Evolutionary conservation across 345 rosid species (phyloP), one percentile per base, ranked within the genome.

Genomic region (Eutrema japonicum): DNA sequence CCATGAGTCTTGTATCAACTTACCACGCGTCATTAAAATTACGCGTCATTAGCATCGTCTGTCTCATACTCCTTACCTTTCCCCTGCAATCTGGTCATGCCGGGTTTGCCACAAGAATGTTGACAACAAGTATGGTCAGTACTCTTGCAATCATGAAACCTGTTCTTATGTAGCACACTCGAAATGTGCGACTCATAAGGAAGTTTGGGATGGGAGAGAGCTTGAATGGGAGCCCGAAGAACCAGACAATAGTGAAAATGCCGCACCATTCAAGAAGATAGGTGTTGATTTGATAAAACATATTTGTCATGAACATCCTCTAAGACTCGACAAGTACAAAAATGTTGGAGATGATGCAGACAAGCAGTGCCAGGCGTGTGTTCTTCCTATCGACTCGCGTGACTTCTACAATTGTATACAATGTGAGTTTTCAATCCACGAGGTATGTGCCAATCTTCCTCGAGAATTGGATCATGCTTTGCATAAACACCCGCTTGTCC

Each of bases 211-310:
- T 1, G 70, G 57, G 2, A 36, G 7, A 2, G 70, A 48, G 11
- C 70, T 65, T 8, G 58, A 65, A 36, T 65, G 70, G 46, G 46
- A 49, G 35, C n/a, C 43, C 0, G 70, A 65, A 10, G 70, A 64
- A 36, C 2, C 4, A 0, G n/a, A 4, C 9, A 40, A 2, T 3
- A 10, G 1, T 2, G 70, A 65, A 33, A 42, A 48, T 36, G 1
- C 35, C 6, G 18, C 36, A 5, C 43, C 70, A 36, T 65, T 49
- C 57, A 26, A 65, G 12, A 49, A 8, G n/a, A 35, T 56, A 10
- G 61, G 12, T 35, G 42, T 16, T 58, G n/a, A 6, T 58, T 36
- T 58, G 64, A 37, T 58, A 36, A 18, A 58, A 4, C 5, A 59
- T 7, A 11, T 59, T 18, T 60, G 10, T 59, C 64, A 12, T 11